Evolutionary conservation across 495 filamentous ascomycete genomes (phyloP), one percentile per base, ranked within the genome.

Genomic region (Trichodelitschia bisporula): DNA sequence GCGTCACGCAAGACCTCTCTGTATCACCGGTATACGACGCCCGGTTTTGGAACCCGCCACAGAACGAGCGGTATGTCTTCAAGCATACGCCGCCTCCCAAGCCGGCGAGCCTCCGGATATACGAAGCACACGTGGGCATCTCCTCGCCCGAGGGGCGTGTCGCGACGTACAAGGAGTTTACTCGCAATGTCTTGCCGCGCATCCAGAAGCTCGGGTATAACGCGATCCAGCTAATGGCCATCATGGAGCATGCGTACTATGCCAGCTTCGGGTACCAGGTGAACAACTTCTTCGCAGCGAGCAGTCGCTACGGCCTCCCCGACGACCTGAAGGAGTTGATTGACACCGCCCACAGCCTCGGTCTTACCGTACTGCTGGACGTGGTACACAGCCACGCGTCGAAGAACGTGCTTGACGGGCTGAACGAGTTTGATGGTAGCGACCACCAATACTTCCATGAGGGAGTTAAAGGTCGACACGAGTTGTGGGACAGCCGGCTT

Each of bases 241-340:
- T 97, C 41, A 95, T 95, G 79, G 86, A 97, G 48, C 86, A 97
- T 54, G 84, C 86, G 17, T 97, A 97, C 57, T 97, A 97, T 51
- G 86, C 86, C 38, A 93, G 84, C 41, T 97, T 97, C 43, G 86
- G 86, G 19, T 97, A 97, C 51, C 86, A 97, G 47, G 67, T 97
- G 41, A 95, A 92, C 52, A 92, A 74, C 54, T 95, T 97, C 62
- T 97, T 95, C 45, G 89, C 86, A 23, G 84, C 82, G 1, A 93
- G 83, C 49, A 93, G 83, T 49, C 70, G 86, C 37, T 97, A 92
- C 44, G 86, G 86, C 29, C 64, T 69, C 9, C 86, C 89, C 0
- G 86, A 97, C 44, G 86, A 95, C 34, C 55, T 97, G 44, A 95
- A 91, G 54, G 86, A 93, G 58, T 58, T 97, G 20, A 73, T 97